These are phyloP conservation scores for Rhizopus delemar DNA, from an alignment of 371 early-diverging fungal species.

Conservation along the genomic window DNA sequence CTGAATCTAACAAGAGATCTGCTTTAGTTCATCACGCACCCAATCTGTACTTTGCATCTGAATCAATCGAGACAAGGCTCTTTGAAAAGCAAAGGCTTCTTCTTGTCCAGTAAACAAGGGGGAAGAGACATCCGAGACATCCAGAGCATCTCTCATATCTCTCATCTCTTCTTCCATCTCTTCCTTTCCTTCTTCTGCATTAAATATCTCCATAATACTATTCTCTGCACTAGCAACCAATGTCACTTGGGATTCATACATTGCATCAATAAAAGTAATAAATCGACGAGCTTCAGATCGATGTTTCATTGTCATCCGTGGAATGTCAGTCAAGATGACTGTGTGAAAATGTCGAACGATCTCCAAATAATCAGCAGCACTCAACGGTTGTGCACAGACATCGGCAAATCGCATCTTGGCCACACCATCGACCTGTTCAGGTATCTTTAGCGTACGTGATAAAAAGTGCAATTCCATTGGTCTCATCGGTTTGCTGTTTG, in stretches of 20 bases:
- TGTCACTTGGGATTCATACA: slow-evolving; percentile 76
- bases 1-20: not conserved
- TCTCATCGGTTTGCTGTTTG: slow-evolving; percentile 31
- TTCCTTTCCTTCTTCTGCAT: slow-evolving; percentile 49
- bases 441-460: slow-evolving; percentile 70
- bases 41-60: slow-evolving; percentile 85
- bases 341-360: slow-evolving; percentile 72
- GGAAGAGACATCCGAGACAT: slow-evolving; percentile 53
- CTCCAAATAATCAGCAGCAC: slow-evolving; percentile 91
- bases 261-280: slow-evolving; percentile 91
- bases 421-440: slow-evolving; percentile 64
- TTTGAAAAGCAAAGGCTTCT: slow-evolving; percentile 94
- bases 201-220: slow-evolving; percentile 68
- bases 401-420: slow-evolving; percentile 79
- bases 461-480: slow-evolving; percentile 66
- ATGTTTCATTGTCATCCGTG: slow-evolving; percentile 77
- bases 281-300: slow-evolving; percentile 90
- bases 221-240: slow-evolving; percentile 76
- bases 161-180: slow-evolving; percentile 42
- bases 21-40: slow-evolving; percentile 36
- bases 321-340: slow-evolving; percentile 82
- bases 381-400: slow-evolving; percentile 81
- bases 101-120: slow-evolving; percentile 86
- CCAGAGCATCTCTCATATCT: slow-evolving; percentile 41
- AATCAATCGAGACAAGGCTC: slow-evolving; percentile 84